Evolutionary conservation across 2,329 filamentous ascomycete genomes (phyloP), one percentile per base, ranked within the genome.

Genomic region (Trichoderma sp.): DNA sequence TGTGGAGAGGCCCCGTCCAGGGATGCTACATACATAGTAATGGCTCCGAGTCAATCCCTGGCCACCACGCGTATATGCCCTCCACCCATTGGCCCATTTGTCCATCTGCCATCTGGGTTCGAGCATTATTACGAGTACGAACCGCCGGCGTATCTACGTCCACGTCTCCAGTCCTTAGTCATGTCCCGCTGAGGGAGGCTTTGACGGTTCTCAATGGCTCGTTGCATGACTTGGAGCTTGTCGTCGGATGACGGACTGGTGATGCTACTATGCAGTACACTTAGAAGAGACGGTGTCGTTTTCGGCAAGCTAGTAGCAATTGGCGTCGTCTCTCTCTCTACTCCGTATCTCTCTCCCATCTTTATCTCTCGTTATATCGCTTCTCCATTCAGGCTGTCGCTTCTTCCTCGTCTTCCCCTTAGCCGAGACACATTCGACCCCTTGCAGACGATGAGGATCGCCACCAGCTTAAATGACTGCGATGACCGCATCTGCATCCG

Each of bases 401-500:
- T 17, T 55, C 7, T 57, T 57, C 55, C 26, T 47, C 34, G 12
- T 47, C 7, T 12, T 17, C n/a, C 34, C 36, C 39, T 30, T 68
- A 30, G 61, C 28, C 53, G n/a, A 50, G 12, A 50, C 17, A 20
- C 55, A 6, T 2, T 9, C 3, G 15, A 7, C 66, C 65, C 66
- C 66, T 68, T 59, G 50, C 55, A 26, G 26, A 36, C 55, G 20
- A 68, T 50, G 66, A 34, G 36, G 66, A 68, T 68, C 66, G 66
- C 13, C 66, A 50, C 55, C 23, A 6, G 55, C 55, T 34, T 23
- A 50, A 34, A 68, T 68, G 43, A 68, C 13, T 28, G 23, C 43
- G 66, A 68, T 36, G 63, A 34, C 47, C 34, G 43, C 36, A 68
- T 36, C 32, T 20, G 20, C 53, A 68, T 36, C 32, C 11, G 17